Evolutionary conservation across 2,329 filamentous ascomycete genomes (phyloP).

Genomic region (Trichoderma sp.): DNA sequence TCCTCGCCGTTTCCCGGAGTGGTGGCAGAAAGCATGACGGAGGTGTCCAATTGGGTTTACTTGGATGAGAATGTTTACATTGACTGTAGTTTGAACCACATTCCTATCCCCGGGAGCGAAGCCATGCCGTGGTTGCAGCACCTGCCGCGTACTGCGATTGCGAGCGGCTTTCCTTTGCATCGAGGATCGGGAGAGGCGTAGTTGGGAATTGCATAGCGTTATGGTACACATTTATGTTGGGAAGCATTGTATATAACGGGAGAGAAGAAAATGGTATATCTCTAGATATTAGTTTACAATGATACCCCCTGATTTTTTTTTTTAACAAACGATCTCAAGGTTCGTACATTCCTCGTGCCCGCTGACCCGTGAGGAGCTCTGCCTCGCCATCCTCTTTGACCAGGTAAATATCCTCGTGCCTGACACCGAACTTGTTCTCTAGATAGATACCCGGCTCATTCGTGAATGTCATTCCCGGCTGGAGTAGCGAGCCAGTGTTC

Average conservation of each 20-base stretch:
- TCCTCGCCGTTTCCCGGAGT: slow-evolving; percentile 35
- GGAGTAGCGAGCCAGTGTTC: slow-evolving; percentile 47
- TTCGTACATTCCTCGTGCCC: slow-evolving; percentile 53
- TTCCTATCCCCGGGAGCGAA: slow-evolving; percentile 30
- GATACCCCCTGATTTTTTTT: slow-evolving; percentile 18
- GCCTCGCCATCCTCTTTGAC: slow-evolving; percentile 53
- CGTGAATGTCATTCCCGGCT: slow-evolving; percentile 61
- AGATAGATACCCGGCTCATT: slow-evolving; percentile 64
- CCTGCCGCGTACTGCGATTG: slow-evolving; percentile 33
- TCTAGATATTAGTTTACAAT: slow-evolving; percentile 18
- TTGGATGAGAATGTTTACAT: slow-evolving; percentile 36
- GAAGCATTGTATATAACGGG: not conserved
- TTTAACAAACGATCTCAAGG: slow-evolving; percentile 33
- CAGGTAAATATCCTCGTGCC: slow-evolving; percentile 62
- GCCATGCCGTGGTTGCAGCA: slow-evolving; percentile 32
- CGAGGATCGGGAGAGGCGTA: not conserved
- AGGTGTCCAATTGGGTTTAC: slow-evolving; percentile 35
- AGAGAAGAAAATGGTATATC: not conserved
- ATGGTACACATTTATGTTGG: not conserved
- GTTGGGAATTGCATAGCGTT: not conserved
- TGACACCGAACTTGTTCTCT: slow-evolving; percentile 57
- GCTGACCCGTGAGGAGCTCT: slow-evolving; percentile 53
- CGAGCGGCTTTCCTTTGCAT: slow-evolving; percentile 33
- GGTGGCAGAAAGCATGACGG: slow-evolving; percentile 32
- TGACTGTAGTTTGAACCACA: slow-evolving; percentile 35